Conservation (phyloP, 208 protist species). For the Leishmania tropica region DNA sequence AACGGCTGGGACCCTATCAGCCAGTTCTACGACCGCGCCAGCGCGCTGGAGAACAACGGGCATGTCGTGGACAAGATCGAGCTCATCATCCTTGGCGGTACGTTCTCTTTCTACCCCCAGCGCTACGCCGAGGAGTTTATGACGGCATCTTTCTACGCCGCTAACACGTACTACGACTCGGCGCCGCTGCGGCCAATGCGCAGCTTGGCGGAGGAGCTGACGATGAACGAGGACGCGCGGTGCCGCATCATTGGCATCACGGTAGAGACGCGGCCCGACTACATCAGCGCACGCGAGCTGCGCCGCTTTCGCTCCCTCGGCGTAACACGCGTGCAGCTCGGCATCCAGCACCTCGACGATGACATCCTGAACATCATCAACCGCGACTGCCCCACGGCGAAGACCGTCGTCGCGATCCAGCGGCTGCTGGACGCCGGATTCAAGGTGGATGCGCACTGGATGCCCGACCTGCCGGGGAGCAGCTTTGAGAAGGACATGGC, state of each 20-base stretch:
- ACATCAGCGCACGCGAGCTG: constrained; percentile 95
- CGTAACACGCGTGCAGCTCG: constrained; percentile 99
- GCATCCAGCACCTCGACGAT: constrained; percentile 99
- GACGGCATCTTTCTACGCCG: constrained; percentile 89
- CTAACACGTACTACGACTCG: constrained; percentile 90
- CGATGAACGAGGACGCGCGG: constrained; percentile 91
- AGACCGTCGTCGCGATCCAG: constrained; percentile 93
- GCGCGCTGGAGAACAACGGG: constrained; percentile 90
- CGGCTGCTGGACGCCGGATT: constrained; percentile 97
- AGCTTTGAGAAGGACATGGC: constrained; percentile 95
- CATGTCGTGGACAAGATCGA: constrained; percentile 98
- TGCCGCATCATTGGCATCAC: constrained; percentile 99
- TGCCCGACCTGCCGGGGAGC: constrained; percentile 99
- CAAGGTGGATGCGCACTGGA: constrained; percentile 99
- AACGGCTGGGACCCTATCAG: constrained; percentile 90
- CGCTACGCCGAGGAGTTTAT: constrained; percentile 95
- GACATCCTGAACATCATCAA: constrained; percentile 96
- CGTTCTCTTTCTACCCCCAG: constrained; percentile 97
- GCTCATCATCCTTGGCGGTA: constrained; percentile 99
- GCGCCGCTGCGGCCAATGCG: constrained; percentile 61
- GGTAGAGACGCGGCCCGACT: constrained; percentile 99
- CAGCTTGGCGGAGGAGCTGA: constrained; percentile 79
- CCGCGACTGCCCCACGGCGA: constrained; percentile 96
- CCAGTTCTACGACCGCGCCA: constrained; percentile 93
- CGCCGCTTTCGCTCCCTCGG: constrained; percentile 83